Percentiles rank a stretch among this genome's conserved stretches.
phyloP scores from a whole-genome alignment of 2,329 filamentous ascomycete species.

The Verticillium longisporum region DNA sequence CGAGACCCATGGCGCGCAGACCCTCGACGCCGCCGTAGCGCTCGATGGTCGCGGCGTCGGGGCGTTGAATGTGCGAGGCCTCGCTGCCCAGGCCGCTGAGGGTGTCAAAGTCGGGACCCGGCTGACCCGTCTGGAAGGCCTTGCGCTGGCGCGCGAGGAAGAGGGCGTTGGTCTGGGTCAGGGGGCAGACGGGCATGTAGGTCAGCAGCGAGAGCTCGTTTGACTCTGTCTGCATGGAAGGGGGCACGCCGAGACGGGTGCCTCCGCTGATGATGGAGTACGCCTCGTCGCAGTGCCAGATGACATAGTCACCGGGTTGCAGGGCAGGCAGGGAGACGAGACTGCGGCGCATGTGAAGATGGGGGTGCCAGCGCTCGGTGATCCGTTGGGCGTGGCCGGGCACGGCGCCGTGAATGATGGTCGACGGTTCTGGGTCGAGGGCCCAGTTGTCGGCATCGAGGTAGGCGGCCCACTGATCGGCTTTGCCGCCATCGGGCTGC shows the following conservation, averaged over 20 bases:
- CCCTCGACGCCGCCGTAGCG: conserved; percentile 42
- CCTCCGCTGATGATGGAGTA: conserved; percentile 44
- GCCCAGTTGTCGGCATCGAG: conserved; percentile 32
- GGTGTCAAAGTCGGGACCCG: conserved; percentile 49
- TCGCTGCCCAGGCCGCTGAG: conserved; percentile 44
- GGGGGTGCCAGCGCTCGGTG: conserved; percentile 51
- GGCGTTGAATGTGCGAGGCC: conserved; percentile 39
- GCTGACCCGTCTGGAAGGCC: conserved; percentile 47
- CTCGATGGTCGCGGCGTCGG: conserved; percentile 44
- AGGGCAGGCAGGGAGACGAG: conserved; percentile 49
- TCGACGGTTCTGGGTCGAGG: conserved; percentile 42
- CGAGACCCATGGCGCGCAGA: conserved; percentile 51
- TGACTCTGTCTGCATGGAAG: conserved; percentile 8
- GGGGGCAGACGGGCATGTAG: conserved; percentile 47
- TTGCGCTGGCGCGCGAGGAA: conserved; percentile 38
- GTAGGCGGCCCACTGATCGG: conserved; percentile 38
- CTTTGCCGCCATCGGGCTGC: conserved; percentile 13
- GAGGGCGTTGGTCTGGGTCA: conserved; percentile 34
- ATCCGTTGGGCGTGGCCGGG: conserved; percentile 52
- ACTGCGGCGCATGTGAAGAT: conserved; percentile 44
- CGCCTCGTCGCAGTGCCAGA: conserved; percentile 52
- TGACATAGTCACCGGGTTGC: conserved; percentile 49
- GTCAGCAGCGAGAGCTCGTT: conserved; percentile 41
- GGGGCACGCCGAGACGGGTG: conserved; percentile 21
- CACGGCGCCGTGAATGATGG: conserved; percentile 52